Percentiles rank a stretch among this genome's conserved stretches.
Conservation (phyloP, 2,329 filamentous ascomycete genomes). For the Trichoderma sp. region DNA sequence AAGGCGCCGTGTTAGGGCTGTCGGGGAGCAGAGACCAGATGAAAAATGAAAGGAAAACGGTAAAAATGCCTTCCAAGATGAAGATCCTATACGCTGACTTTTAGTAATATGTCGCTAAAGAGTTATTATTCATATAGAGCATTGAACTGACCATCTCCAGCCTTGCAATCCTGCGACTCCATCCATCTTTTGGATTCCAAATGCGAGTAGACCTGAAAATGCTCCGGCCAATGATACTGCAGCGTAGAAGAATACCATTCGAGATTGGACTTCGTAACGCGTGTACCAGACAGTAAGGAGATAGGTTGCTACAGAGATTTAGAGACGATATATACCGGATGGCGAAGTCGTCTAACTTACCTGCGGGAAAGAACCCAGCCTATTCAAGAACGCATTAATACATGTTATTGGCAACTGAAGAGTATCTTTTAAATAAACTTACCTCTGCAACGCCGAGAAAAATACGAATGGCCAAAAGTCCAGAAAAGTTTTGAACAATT, state of each 20-base stretch:
- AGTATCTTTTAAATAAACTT: neutral
- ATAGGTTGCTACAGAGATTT: conserved; percentile 49
- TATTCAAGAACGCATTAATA: neutral
- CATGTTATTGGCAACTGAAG: neutral
- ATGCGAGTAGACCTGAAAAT: neutral
- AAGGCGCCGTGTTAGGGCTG: conserved; percentile 56
- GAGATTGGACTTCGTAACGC: conserved; percentile 80
- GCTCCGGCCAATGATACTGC: conserved; percentile 53
- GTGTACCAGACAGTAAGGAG: conserved; percentile 87
- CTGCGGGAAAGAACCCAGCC: neutral
- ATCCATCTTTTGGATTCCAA: neutral
- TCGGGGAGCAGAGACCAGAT: conserved; percentile 69
- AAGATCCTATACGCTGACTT: conserved; percentile 51
- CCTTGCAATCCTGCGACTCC: neutral
- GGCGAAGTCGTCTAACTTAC: conserved; percentile 37
- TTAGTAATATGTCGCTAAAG: neutral
- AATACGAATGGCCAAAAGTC: conserved; percentile 76
- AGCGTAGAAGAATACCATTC: conserved; percentile 90
- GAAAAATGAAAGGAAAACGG: conserved; percentile 56
- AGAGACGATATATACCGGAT: neutral
- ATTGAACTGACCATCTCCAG: neutral
- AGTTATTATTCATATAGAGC: neutral
- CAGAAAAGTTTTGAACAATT: conserved; percentile 71
- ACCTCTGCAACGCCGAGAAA: conserved; percentile 45
- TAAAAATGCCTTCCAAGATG: conserved; percentile 69